Base-by-base conservation (phyloP, 1,284 basidiomycete genomes). In the Gymnopus androsaceus region DNA sequence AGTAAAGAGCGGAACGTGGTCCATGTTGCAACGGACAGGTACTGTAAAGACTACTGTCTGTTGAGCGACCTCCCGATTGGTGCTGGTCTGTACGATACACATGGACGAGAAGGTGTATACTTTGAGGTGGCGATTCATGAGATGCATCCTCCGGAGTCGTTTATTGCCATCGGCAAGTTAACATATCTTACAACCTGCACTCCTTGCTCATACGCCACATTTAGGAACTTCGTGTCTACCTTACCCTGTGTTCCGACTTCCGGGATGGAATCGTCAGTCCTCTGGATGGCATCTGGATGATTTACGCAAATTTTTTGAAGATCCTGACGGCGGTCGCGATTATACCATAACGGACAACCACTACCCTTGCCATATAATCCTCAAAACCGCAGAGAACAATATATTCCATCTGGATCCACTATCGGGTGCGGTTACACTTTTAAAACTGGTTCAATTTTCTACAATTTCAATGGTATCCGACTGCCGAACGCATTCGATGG, bases 221-320 rank as follows among this genome's bases (percentile, higher is more conserved):
- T 51, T 55, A 88, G 86, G 87, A 4, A 84, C 81, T 6, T 73
- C 83, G n/a, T 87, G 84, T 62, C 73, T 74, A 14, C 86, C 87
- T 4, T 87, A 87, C 61, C 87, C 86, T 3, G 67, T 71, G 0
- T 85, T 79, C 71, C 78, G 86, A 21, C 74, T 87, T 37, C 86
- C 87, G n/a, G 87, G 87, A 0, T 88, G 87, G 86, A 84, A 89
- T 63, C 72, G 87, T 38, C 72, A 80, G 28, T 86, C 84, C 57
- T 82, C 80, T 1, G 87, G 77, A 0, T 72, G 87, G 23, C 86
- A 88, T 62, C 75, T 88, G 31, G 87, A 88, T 63, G 87, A 89
- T 68, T 72, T 85, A 63, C 79, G 84, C 62, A 87, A 87, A 64
- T 89, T 87, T 74, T 87, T 82, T 62, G 85, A 88, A 63, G 83